These are phyloP conservation scores for Podospora pseudoanserina DNA, from an alignment of 495 filamentous ascomycete species.

Conservation along the genomic window DNA sequence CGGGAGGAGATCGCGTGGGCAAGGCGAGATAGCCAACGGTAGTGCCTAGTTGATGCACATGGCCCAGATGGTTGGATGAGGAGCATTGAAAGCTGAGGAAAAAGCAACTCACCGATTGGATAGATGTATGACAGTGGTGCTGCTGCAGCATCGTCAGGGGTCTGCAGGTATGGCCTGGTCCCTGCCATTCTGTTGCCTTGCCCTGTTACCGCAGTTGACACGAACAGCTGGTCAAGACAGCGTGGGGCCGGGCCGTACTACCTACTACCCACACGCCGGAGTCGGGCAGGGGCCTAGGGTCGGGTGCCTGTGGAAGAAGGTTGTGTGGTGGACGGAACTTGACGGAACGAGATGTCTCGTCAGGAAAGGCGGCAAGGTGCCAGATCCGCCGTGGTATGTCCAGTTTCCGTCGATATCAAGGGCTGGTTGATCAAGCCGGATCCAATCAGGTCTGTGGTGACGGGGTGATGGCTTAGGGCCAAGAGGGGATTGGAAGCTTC, in stretches of 20 bases:
- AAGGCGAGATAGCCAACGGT: constrained; percentile 35
- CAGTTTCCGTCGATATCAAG: neutral
- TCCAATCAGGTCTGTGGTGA: neutral
- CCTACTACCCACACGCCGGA: constrained; percentile 4
- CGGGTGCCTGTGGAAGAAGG: neutral
- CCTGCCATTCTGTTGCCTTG: constrained; percentile 26
- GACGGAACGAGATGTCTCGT: neutral
- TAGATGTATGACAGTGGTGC: constrained; percentile 43
- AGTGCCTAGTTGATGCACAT: constrained; percentile 39
- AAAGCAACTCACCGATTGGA: constrained; percentile 48
- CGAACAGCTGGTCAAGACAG: neutral
- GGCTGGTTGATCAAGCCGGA: neutral
- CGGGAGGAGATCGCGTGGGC: constrained; percentile 26
- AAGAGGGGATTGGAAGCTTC: neutral
- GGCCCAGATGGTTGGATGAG: constrained; percentile 46
- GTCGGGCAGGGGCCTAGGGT: constrained; percentile 3
- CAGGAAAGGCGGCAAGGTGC: neutral
- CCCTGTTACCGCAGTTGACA: constrained; percentile 3
- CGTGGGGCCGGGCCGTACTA: constrained; percentile 9
- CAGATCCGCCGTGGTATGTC: neutral
- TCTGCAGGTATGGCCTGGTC: constrained; percentile 36
- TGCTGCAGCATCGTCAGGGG: constrained; percentile 40
- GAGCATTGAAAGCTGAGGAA: constrained; percentile 18
- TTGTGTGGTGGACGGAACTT: neutral
- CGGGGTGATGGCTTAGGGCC: neutral